A percentile compares a stretch with the other conserved stretches of the same genome.
Conservation (phyloP, 345 rosid genomes). For the Ceriops decandra region DNA sequence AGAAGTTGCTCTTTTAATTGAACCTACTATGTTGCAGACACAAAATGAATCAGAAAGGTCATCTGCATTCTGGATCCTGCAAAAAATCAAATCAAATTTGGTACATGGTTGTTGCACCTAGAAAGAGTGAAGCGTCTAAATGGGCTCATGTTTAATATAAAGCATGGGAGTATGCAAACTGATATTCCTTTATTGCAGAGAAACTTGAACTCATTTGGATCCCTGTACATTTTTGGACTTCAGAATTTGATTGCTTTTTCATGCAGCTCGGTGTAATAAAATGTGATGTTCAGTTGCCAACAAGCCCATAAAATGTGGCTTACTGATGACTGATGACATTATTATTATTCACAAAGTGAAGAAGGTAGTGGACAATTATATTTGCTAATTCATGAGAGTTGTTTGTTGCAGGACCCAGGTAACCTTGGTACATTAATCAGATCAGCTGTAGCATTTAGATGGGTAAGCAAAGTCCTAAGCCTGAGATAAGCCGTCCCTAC, state of each 20-base stretch:
- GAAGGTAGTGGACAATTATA: conserved; percentile 7
- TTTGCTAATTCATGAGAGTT: conserved; percentile 21
- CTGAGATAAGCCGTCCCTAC: background rate
- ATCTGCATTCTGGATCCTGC: too few relatives aligned
- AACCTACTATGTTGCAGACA: too few relatives aligned
- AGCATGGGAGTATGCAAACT: background rate
- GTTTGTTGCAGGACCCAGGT: conserved; percentile 78
- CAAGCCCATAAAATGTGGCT: background rate
- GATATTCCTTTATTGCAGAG: background rate
- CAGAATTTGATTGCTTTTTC: too few relatives aligned
- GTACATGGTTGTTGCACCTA: too few relatives aligned
- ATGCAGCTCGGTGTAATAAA: too few relatives aligned
- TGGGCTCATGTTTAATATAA: background rate
- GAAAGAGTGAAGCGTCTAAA: too few relatives aligned
- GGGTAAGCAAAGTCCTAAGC: conserved; percentile 49
- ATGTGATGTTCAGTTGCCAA: conserved; percentile 4
- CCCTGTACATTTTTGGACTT: background rate
- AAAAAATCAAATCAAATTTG: too few relatives aligned
- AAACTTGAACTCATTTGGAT: conserved; percentile 2
- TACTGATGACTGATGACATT: conserved; percentile 7
- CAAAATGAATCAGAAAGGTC: too few relatives aligned
- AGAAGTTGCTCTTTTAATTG: too few relatives aligned
- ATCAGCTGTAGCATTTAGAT: conserved; percentile 82
- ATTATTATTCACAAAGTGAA: conserved; percentile 11
- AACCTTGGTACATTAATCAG: conserved; percentile 87